A percentile compares a stretch with the other conserved stretches of the same genome.
phyloP scores from a whole-genome alignment of 1,284 basidiomycete genomes.

The Cutaneotrichosporon arboriforme region DNA sequence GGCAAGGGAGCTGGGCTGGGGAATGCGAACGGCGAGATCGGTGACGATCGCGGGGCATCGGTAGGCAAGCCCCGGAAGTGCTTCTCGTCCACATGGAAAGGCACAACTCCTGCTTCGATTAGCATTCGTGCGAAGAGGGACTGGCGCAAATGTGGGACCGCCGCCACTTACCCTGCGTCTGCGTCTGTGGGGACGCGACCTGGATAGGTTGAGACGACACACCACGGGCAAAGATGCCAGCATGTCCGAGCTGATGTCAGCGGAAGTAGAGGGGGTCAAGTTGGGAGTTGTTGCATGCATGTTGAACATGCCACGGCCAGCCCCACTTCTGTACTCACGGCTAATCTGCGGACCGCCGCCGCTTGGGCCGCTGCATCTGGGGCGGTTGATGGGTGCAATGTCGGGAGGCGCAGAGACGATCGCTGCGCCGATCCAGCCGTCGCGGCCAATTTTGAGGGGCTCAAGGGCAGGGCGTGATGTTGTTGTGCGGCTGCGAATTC shows the following conservation, averaged over 20 bases:
- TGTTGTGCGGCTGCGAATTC: background rate
- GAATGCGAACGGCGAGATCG: too few relatives aligned
- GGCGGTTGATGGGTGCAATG: too few relatives aligned
- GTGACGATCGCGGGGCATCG: background rate
- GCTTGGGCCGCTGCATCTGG: background rate
- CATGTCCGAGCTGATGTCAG: slow-evolving; percentile 1
- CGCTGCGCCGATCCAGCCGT: too few relatives aligned
- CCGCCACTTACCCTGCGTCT: background rate
- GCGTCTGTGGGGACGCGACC: background rate
- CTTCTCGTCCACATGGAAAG: slow-evolving; percentile 5
- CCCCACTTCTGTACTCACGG: slow-evolving; percentile 1
- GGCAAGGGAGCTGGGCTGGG: too few relatives aligned
- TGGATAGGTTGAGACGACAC: slow-evolving; percentile 13
- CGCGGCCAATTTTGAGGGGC: background rate
- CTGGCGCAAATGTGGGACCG: background rate
- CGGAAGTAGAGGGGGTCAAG: background rate
- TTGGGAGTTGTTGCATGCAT: too few relatives aligned
- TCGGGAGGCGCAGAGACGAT: too few relatives aligned
- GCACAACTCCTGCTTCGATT: background rate
- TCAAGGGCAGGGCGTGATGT: background rate
- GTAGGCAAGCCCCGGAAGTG: background rate
- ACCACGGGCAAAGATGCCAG: slow-evolving; percentile 15
- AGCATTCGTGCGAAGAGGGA: background rate
- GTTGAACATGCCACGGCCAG: background rate
- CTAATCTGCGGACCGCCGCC: background rate